Evolutionary conservation across 2,329 filamentous ascomycete genomes (phyloP), one percentile per base, ranked within the genome.

Genomic region (Ophiostoma himal-ulmi): DNA sequence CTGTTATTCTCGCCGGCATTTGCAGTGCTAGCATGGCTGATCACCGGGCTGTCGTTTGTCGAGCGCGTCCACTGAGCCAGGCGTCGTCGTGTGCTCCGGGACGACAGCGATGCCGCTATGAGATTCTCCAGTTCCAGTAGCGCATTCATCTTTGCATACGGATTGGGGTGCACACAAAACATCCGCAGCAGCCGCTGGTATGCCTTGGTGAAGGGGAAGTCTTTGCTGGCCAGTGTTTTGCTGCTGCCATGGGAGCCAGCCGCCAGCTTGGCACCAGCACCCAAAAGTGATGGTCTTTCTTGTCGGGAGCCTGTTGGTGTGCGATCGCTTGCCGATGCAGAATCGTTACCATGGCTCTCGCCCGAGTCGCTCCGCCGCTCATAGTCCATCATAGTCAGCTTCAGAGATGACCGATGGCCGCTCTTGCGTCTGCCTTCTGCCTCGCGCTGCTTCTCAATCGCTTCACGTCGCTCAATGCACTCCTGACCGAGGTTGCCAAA

Each of bases 111-210:
- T 1, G 91, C 91, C 36, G 91, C 83, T 70, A 96, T 92, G 65
- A 99, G 84, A 60, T 90, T 88, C 76, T 96, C 89, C 5, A 99
- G 84, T 77, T 97, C 93, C 72, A 90, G 89, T 5, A 98, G 82
- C 0, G 92, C 90, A 74, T 90, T 89, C 14, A 99, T 85, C 79
- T 99, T 99, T 30, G 88, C 85, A 74, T 91, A 91, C 0, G 95
- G 95, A 76, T 95, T 96, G 0, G 92, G 91, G 74, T 96, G 92
- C 4, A 94, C 91, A 60, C 92, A 93, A 75, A 99, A 96, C 81
- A 93, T 93, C 73, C 88, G 89, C 41, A 98, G 83, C 1, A 98
- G 83, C 14, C 90, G 88, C 74, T 88, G 85, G 77, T 96, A 97
- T 0, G 93, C 91, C 74, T 88, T 87, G 68, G 88, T 88, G 77